Percentiles rank a stretch among this genome's conserved stretches.
phyloP scores from a whole-genome alignment of 108 stramenopile genomes.

The Cylindrotheca closterium region DNA sequence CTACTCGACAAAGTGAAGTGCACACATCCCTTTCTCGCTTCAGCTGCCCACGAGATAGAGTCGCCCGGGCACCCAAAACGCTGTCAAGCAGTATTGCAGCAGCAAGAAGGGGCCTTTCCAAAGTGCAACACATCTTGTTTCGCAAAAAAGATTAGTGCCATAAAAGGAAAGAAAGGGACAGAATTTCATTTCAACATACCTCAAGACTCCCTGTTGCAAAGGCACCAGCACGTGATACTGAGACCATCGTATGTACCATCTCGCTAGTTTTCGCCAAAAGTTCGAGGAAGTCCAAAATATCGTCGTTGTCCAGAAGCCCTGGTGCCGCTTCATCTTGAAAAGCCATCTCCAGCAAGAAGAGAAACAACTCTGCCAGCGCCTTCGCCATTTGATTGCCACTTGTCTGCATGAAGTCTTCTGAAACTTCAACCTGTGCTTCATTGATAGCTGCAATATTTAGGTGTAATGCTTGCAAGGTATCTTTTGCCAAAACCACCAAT shows the following conservation, averaged over 20 bases:
- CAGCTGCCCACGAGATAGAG: not conserved
- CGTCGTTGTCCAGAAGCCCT: not conserved
- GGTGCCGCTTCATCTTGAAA: not conserved
- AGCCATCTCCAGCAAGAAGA: slow-evolving; percentile 19
- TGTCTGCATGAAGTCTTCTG: slow-evolving; percentile 7
- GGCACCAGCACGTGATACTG: not conserved
- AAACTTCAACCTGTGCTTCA: slow-evolving; percentile 17
- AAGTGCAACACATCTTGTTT: not conserved
- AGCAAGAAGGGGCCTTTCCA: slow-evolving; percentile 6
- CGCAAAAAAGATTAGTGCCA: not conserved
- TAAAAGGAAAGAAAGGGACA: not conserved
- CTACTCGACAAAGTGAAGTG: slow-evolving; percentile 6
- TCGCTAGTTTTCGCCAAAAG: not conserved
- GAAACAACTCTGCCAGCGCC: slow-evolving; percentile 12
- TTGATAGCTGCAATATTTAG: slow-evolving; percentile 13
- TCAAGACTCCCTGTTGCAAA: not conserved
- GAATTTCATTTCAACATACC: not conserved
- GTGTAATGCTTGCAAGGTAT: slow-evolving; percentile 6
- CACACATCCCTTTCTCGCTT: not conserved
- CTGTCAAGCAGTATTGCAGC: not conserved
- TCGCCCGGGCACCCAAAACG: not conserved
- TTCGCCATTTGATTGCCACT: slow-evolving; percentile 15
- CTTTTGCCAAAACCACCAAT: slow-evolving; percentile 1
- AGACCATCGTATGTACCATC: not conserved
- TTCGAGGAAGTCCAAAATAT: not conserved